Evolutionary conservation across 768 basidiomycete species (phyloP).

Genomic region (Strobilomyces echinocephalus): DNA sequence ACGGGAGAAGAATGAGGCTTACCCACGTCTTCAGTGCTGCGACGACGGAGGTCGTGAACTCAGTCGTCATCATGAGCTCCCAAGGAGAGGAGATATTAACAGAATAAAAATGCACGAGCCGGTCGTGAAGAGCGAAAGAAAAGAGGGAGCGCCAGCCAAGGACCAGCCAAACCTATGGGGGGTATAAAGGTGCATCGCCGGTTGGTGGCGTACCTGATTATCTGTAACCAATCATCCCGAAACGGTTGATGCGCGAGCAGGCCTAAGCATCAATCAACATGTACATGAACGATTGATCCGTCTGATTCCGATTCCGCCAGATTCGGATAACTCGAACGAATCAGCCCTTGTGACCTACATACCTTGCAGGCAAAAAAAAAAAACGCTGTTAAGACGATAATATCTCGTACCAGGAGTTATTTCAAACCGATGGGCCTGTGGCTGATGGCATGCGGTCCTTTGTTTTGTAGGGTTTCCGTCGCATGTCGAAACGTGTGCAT

Average conservation of each 20-base stretch:
- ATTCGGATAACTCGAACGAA: too few species aligned
- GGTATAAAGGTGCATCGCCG: background rate
- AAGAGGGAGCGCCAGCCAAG: background rate
- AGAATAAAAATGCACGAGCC: constrained; percentile 6
- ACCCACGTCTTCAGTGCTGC: constrained; percentile 11
- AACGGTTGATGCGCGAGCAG: too few species aligned
- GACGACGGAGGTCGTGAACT: background rate
- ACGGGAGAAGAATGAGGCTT: background rate
- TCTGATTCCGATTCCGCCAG: too few species aligned
- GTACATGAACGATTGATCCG: constrained; percentile 23
- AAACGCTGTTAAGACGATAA: too few species aligned
- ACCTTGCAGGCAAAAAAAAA: too few species aligned
- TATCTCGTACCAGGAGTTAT: too few species aligned
- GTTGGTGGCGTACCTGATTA: background rate
- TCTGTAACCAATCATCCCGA: background rate
- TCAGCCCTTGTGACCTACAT: too few species aligned
- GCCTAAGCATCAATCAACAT: too few species aligned
- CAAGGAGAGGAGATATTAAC: background rate
- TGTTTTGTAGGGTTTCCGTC: too few species aligned
- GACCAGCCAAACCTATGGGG: background rate
- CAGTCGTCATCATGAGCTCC: background rate
- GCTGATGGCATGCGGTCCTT: too few species aligned
- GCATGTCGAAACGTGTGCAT: too few species aligned
- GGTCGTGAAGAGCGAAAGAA: constrained; percentile 10
- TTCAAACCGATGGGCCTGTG: too few species aligned